Percentiles rank a stretch among this genome's conserved stretches.
Evolutionary conservation across 2,329 filamentous ascomycete genomes (phyloP).

Genomic region (Aureobasidium namibiae): DNA sequence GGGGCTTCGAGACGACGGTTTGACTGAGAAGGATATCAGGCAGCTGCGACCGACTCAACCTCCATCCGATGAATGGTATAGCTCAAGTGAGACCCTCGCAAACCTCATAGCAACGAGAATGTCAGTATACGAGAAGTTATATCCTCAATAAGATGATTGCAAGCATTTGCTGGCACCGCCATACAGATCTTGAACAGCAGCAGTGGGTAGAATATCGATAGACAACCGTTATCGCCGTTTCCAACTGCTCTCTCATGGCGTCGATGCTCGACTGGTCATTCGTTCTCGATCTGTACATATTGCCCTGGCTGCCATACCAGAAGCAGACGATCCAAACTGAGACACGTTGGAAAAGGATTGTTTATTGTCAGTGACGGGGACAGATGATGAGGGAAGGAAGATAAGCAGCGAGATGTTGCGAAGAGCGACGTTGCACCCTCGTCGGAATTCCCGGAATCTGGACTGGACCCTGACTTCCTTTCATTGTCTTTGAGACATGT

Average conservation of each 20-base stretch:
- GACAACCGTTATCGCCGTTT: conserved; percentile 3
- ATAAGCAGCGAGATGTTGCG: not conserved
- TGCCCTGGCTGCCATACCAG: not conserved
- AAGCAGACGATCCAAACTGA: not conserved
- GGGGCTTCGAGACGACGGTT: not conserved
- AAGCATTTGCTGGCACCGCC: not conserved
- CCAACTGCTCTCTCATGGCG: not conserved
- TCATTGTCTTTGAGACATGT: not conserved
- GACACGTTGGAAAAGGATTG: conserved; percentile 6
- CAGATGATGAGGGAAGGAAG: not conserved
- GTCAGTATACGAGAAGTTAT: not conserved
- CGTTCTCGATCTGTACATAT: not conserved
- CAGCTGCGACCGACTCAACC: not conserved
- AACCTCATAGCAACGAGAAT: not conserved
- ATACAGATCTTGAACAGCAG: not conserved
- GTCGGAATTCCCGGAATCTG: not conserved
- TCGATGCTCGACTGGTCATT: not conserved
- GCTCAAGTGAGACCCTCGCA: not conserved
- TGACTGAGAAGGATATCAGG: not conserved
- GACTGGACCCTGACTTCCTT: not conserved
- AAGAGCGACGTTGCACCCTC: not conserved
- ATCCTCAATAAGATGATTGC: too few species aligned
- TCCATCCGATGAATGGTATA: not conserved
- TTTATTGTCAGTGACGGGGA: not conserved
- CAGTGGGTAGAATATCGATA: conserved; percentile 7